Evolutionary conservation across 345 rosid genomes (phyloP), one percentile per base, ranked within the genome.

Genomic region (Citrus trifoliata): DNA sequence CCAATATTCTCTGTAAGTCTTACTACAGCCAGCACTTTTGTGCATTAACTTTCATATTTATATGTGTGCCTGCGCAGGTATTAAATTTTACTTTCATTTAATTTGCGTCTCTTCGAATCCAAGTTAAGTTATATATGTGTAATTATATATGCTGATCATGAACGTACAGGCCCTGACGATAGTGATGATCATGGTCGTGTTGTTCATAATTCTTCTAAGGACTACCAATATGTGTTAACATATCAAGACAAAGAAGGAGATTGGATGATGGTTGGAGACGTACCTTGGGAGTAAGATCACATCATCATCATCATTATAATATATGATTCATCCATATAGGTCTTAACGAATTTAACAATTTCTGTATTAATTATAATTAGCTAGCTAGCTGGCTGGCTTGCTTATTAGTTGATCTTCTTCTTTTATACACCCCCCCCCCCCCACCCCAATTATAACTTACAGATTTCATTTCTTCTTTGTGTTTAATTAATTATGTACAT

Each of bases 261-360:
- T 27, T 88, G 89, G 91, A 90, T 90, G 92, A 83, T 90, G 71
- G 92, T 88, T 63, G 92, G 94, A 61, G 91, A 90, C 74, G 94
- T 89, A 63, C 92, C 94, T 10, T 89, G 91, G 91, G 81, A 86
- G 94, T 88, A 84, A 68, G 89, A 42, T 42, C 48, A 10, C 14
- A 42, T 42, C 56, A 51, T 16, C 5, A 51, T 62, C 46, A 14
- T n/a, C 35, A 28, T 28, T 53, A 42, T 42, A 42, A 42, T 42
- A 42, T 42, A 42, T 42, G 6, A 10, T 38, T 22, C 51, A 14
- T 32, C 69, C 10, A 16, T 42, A 42, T 42, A 10, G 10, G 14
- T 62, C 51, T 51, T 42, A 10, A 64, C 33, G 37, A 35, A 21
- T 32, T 33, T 14, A 64, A 53, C 13, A 64, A 14, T 27, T 25